Evolutionary conservation across 202 grass and related monocot genomes (phyloP), one percentile per base, ranked within the genome.

Genomic region (Digitaria exilis): DNA sequence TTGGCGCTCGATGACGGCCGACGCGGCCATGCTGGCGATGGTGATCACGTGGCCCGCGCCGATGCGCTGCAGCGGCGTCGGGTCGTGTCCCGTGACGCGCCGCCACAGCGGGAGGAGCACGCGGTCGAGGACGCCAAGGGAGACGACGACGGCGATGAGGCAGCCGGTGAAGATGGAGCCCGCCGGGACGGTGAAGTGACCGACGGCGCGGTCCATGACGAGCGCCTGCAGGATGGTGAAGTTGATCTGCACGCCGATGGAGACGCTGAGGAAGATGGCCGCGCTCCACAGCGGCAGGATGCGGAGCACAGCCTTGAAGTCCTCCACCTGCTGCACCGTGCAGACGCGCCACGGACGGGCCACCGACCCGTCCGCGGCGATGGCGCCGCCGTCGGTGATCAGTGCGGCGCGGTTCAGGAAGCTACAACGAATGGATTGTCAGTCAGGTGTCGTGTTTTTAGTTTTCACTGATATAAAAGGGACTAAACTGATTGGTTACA

Each of bases 191-290:
- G 44, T 9, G 74, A 97, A 90, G n/a, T 35, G 70, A 18, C 89
- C 92, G 0, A 89, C 28, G 13, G 86, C 66, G 64, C 91, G 94
- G 83, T 97, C 87, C 94, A 97, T 92, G 37, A 60, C 84, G 35
- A 97, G 87, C 14, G 91, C 94, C 44, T 97, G 87, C 12, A 97
- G 89, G 19, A 97, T 50, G 9, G 80, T 85, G 78, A 97, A 77
- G 86, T 86, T 92, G 34, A 87, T 3, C 65, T 92, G 92, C 34
- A 82, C 86, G 78, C 86, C 86, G n/a, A 97, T 59, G 21, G 88
- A 75, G 18, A 92, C 3, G 60, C 86, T 94, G n/a, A 89, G 15
- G 29, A 85, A 24, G 80, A 92, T 87, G 50, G 63, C 25, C 21
- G 90, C 45, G 68, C 42, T 75, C 94, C 89, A 94, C 1, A 97